Conservation (phyloP, 768 basidiomycete genomes). For the Mycena alexandri region DNA sequence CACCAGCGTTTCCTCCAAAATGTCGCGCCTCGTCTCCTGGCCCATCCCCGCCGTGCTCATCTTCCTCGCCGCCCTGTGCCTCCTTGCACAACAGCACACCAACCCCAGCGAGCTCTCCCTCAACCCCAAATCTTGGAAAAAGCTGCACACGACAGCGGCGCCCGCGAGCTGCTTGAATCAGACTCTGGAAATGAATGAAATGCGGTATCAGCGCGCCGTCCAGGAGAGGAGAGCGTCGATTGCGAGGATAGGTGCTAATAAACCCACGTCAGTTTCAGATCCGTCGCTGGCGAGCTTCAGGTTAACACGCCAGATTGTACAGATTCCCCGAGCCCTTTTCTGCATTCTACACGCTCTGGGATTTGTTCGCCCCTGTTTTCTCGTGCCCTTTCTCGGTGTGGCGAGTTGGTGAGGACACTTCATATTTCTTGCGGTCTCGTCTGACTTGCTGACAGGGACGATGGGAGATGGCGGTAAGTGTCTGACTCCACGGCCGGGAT, state of each 20-base stretch:
- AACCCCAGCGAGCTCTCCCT: no score
- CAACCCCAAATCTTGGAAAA: no score
- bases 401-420: constrained; percentile 36
- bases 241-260: neutral
- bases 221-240: constrained; percentile 15
- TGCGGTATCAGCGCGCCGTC: constrained; percentile 25
- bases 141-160: no score
- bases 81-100: no score
- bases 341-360: constrained; percentile 39
- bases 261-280: neutral
- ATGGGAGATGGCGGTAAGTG: constrained; percentile 56
- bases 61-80: no score
- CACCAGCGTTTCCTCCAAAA: no score
- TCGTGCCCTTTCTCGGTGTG: constrained; percentile 44
- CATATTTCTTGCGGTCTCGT: neutral
- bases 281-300: neutral
- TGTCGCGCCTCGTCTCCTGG: no score
- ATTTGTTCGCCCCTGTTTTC: constrained; percentile 48
- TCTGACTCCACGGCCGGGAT: no score
- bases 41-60: no score
- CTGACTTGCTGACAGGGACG: constrained; percentile 37
- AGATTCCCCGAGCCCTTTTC: constrained; percentile 17
- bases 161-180: neutral
- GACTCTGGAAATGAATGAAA: constrained; percentile 17
- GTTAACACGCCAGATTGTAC: neutral